These are phyloP conservation scores for Suillus luteus DNA, from an alignment of 768 basidiomycete genomes.

Conservation along the genomic window DNA sequence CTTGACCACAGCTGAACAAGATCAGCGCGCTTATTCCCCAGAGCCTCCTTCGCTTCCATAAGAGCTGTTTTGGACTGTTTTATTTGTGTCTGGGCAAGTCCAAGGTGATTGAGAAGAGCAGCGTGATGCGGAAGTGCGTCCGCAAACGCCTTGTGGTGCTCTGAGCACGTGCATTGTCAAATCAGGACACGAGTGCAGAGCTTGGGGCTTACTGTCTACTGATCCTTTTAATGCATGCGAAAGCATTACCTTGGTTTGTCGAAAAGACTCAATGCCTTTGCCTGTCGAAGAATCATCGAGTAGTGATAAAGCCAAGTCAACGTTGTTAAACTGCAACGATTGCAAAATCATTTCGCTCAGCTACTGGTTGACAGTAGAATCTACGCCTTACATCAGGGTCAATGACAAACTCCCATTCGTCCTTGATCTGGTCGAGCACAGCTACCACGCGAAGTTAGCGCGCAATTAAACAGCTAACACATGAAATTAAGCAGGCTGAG, in stretches of 20 bases:
- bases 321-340: conserved; percentile 79
- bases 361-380: conserved; percentile 5
- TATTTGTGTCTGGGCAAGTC: conserved; percentile 74
- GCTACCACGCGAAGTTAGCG: conserved; percentile 43
- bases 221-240: conserved; percentile 83
- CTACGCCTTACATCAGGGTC: conserved; percentile 66
- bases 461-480: not conserved
- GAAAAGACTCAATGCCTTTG: conserved; percentile 78
- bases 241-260: conserved; percentile 72
- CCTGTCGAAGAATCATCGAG: conserved; percentile 75
- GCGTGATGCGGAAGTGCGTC: conserved; percentile 93
- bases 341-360: conserved; percentile 15
- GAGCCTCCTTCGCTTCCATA: conserved; percentile 75
- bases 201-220: conserved; percentile 69
- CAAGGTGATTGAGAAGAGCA: conserved; percentile 69
- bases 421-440: conserved; percentile 81
- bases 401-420: conserved; percentile 88
- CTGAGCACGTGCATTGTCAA: conserved; percentile 38
- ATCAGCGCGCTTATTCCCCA: conserved; percentile 84
- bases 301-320: conserved; percentile 88
- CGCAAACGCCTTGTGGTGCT: conserved; percentile 93
- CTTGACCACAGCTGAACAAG: conserved; percentile 88
- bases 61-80: conserved; percentile 68
- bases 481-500: not conserved
- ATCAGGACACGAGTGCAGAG: conserved; percentile 7